Percentiles rank a stretch among this genome's conserved stretches.
Evolutionary conservation across 805 yeast genomes (phyloP).

Genomic region (Clavispora fructus): DNA sequence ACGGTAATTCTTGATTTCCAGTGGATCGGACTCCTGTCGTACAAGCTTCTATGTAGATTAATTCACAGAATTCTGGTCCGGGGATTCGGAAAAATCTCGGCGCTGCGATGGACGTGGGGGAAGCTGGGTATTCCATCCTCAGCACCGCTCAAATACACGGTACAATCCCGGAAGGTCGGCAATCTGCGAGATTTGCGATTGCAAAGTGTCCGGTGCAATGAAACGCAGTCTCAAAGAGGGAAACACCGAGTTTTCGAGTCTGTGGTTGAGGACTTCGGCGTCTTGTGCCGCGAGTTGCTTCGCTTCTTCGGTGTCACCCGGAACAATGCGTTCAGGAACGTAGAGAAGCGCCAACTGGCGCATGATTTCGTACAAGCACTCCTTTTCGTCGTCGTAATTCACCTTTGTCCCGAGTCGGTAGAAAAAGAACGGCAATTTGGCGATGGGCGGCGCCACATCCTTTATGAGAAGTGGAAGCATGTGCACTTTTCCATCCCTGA

Average conservation of each 20-base stretch:
- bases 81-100: too few species aligned
- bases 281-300: conserved; percentile 3
- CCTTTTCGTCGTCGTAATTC: conserved; percentile 62
- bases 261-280: conserved; percentile 20
- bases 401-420: conserved; percentile 55
- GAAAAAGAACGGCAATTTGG: conserved; percentile 63
- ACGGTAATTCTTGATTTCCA: too few species aligned
- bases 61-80: too few species aligned
- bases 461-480: conserved; percentile 66
- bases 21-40: too few species aligned
- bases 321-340: conserved; percentile 51
- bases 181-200: conserved; percentile 64
- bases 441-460: conserved; percentile 55
- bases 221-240: conserved; percentile 61
- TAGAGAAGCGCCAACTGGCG: conserved; percentile 68
- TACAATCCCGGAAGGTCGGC: conserved; percentile 91
- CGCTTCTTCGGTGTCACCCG: conserved; percentile 5
- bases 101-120: too few species aligned
- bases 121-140: conserved; percentile 1
- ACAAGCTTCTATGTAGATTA: too few species aligned
- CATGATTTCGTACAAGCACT: conserved; percentile 62
- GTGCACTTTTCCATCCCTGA: conserved; percentile 30
- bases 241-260: conserved; percentile 55
- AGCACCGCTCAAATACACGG: conserved; percentile 89
- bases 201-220: conserved; percentile 54